A percentile compares a stretch with the other conserved stretches of the same genome.
Evolutionary conservation across 805 yeast species (phyloP).

Genomic region (Metschnikowia lunata): DNA sequence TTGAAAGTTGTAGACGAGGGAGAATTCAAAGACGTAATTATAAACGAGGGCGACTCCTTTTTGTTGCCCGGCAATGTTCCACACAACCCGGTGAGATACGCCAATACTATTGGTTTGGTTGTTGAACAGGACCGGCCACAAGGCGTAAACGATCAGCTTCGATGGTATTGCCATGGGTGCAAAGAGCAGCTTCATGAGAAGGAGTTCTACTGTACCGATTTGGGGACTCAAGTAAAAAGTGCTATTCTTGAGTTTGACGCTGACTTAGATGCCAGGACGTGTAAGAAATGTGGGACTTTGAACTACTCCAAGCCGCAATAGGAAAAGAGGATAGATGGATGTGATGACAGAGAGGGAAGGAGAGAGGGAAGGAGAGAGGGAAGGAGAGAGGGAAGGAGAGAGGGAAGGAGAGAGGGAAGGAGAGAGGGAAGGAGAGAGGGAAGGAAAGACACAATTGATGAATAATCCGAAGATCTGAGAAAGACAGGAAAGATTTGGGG

Average conservation of each 20-base stretch:
- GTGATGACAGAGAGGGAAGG: background rate
- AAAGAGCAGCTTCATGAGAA: conserved; percentile 59
- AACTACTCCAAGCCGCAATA: conserved; percentile 61
- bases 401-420: no score
- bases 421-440: background rate
- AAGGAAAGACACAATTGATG: no score
- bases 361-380: no score
- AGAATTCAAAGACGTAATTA: conserved; percentile 66
- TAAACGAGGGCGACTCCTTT: conserved; percentile 85
- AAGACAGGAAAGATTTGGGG: no score
- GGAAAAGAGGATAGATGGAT: background rate
- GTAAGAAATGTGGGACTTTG: conserved; percentile 68
- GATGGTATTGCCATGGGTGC: conserved; percentile 87
- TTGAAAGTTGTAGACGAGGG: conserved; percentile 72
- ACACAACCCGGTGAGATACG: conserved; percentile 84
- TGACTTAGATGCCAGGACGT: conserved; percentile 61
- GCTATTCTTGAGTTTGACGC: conserved; percentile 71
- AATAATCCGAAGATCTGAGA: no score
- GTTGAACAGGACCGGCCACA: conserved; percentile 88
- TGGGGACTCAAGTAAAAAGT: conserved; percentile 86
- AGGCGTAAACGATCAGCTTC: conserved; percentile 61
- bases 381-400: background rate
- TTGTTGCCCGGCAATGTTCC: conserved; percentile 81
- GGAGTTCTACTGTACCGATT: conserved; percentile 69
- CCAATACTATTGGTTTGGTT: conserved; percentile 82